Conservation (phyloP, 139 green algal genomes). For the Chlamydomonas incerta region DNA sequence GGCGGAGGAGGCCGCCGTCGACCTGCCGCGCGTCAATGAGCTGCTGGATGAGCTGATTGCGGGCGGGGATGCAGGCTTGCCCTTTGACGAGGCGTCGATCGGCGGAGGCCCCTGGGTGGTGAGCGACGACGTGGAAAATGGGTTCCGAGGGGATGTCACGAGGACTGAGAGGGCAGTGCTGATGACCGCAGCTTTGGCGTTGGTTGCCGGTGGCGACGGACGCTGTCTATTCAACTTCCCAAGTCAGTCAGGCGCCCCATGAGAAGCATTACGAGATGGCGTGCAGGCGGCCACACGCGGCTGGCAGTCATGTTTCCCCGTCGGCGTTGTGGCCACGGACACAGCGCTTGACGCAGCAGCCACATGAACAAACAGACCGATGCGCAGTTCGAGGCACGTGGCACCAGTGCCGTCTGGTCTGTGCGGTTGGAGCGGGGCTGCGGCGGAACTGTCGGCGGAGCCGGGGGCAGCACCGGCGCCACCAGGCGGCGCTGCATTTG, state of each 20-base stretch:
- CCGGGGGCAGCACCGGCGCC: too few relatives aligned
- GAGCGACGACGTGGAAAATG: too few relatives aligned
- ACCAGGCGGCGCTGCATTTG: background rate
- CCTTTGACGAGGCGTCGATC: background rate
- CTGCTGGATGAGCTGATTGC: slow-evolving; percentile 19
- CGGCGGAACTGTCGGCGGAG: too few relatives aligned
- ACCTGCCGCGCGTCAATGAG: background rate
- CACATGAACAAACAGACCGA: background rate
- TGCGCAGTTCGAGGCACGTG: background rate
- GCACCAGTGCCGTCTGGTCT: too few relatives aligned
- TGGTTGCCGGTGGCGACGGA: too few relatives aligned
- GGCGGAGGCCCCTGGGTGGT: slow-evolving; percentile 20
- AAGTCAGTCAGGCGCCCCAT: too few relatives aligned
- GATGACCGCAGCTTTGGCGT: background rate
- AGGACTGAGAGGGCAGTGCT: too few relatives aligned
- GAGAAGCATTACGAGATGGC: background rate
- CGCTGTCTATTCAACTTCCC: too few relatives aligned
- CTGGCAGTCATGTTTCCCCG: background rate
- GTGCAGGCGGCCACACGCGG: background rate
- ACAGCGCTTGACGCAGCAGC: background rate
- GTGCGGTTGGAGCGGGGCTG: too few relatives aligned
- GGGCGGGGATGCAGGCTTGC: background rate
- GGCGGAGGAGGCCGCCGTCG: background rate
- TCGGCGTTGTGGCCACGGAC: too few relatives aligned
- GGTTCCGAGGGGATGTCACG: too few relatives aligned